These are phyloP conservation scores for Evernia prunastri DNA, from an alignment of 495 filamentous ascomycete species.

Conservation along the genomic window DNA sequence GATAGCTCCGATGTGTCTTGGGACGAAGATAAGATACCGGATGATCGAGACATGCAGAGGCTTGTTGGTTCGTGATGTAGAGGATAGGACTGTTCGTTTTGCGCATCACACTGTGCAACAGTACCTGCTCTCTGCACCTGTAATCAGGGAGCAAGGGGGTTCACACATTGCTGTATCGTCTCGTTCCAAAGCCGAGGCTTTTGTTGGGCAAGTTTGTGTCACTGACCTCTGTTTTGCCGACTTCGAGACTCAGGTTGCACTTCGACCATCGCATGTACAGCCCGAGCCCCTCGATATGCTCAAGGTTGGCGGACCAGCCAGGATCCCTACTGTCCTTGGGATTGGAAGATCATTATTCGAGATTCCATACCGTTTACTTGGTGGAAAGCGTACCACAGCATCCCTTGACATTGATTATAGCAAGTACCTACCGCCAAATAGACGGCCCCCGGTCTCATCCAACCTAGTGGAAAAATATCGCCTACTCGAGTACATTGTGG, in stretches of 20 bases:
- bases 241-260: constrained; percentile 22
- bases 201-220: constrained; percentile 20
- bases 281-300: neutral
- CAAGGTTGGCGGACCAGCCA: neutral
- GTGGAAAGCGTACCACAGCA: neutral
- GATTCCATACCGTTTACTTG: neutral
- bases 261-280: neutral
- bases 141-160: neutral
- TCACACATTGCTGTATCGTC: neutral
- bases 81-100: constrained; percentile 30
- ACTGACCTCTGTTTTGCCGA: constrained; percentile 27
- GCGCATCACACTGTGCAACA: constrained; percentile 34
- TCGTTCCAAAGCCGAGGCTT: constrained; percentile 11
- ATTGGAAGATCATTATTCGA: neutral
- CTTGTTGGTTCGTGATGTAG: constrained; percentile 31
- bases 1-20: constrained; percentile 25
- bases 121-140: constrained; percentile 24
- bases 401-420: neutral
- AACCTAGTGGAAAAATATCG: constrained; percentile 5
- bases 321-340: neutral
- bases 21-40: constrained; percentile 27
- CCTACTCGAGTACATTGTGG: constrained; percentile 3
- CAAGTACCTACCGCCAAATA: neutral
- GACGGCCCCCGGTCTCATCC: neutral
- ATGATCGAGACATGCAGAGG: constrained; percentile 33